Conservation (phyloP, 768 basidiomycete genomes). For the Mycena pura region DNA sequence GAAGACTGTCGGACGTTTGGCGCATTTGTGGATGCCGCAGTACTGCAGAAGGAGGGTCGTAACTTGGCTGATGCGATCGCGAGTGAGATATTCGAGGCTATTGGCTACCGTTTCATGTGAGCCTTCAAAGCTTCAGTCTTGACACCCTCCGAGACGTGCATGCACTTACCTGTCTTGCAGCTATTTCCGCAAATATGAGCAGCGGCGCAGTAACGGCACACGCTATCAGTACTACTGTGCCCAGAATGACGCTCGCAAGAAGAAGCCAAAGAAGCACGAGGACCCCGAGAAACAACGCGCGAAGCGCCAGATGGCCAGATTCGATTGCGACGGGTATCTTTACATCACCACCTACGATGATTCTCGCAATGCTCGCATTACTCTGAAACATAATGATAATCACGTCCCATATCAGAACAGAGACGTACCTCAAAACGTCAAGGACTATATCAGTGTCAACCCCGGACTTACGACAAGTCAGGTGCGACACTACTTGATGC, state of each 20-base stretch:
- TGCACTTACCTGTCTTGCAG: no score
- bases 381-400: not conserved
- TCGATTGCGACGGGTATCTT: conserved; percentile 1
- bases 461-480: not conserved
- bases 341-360: not conserved
- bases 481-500: not conserved
- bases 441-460: not conserved
- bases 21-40: no score
- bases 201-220: no score
- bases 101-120: no score
- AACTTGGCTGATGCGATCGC: no score
- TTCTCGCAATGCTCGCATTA: not conserved
- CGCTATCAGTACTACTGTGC: conserved; percentile 12
- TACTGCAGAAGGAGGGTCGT: no score
- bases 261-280: not conserved
- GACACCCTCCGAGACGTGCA: no score
- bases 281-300: not conserved
- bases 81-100: no score
- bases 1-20: no score
- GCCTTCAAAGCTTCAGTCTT: no score
- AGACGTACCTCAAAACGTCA: not conserved
- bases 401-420: not conserved
- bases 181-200: no score
- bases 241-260: not conserved
- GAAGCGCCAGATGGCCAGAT: not conserved